Evolutionary conservation across 495 filamentous ascomycete species (phyloP).

Genomic region (Talaromyces nanjingensis): DNA sequence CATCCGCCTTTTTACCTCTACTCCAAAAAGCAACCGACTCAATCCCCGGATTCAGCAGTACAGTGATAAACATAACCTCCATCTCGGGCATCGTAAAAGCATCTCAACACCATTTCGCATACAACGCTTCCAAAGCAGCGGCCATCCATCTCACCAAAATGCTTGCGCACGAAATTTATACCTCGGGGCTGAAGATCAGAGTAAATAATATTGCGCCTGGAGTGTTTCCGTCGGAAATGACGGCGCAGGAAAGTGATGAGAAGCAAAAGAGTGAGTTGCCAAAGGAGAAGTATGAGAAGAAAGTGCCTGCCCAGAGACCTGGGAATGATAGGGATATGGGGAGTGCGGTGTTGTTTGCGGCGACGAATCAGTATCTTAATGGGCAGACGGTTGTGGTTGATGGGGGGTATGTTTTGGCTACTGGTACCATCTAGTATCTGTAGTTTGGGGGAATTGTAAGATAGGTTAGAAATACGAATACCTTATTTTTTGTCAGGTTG

Average conservation of each 20-base stretch:
- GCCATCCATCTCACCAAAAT: constrained; percentile 48
- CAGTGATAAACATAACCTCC: constrained; percentile 54
- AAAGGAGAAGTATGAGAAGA: constrained; percentile 51
- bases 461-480: background rate
- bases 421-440: constrained; percentile 23
- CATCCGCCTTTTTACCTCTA: constrained; percentile 32
- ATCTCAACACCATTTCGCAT: constrained; percentile 46
- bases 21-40: constrained; percentile 36
- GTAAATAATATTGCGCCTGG: constrained; percentile 52
- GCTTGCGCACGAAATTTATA: constrained; percentile 42
- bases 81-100: constrained; percentile 45
- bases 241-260: constrained; percentile 41
- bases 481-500: too few species aligned
- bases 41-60: constrained; percentile 41
- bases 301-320: constrained; percentile 53
- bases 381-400: constrained; percentile 63
- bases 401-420: constrained; percentile 47
- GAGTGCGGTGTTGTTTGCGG: constrained; percentile 53
- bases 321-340: constrained; percentile 74
- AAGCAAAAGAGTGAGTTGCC: constrained; percentile 59
- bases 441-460: background rate
- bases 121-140: constrained; percentile 47
- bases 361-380: constrained; percentile 64
- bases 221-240: constrained; percentile 51
- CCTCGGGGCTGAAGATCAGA: constrained; percentile 34